Base-by-base conservation (phyloP, 345 rosid species). In the Eucalyptus sp. region DNA sequence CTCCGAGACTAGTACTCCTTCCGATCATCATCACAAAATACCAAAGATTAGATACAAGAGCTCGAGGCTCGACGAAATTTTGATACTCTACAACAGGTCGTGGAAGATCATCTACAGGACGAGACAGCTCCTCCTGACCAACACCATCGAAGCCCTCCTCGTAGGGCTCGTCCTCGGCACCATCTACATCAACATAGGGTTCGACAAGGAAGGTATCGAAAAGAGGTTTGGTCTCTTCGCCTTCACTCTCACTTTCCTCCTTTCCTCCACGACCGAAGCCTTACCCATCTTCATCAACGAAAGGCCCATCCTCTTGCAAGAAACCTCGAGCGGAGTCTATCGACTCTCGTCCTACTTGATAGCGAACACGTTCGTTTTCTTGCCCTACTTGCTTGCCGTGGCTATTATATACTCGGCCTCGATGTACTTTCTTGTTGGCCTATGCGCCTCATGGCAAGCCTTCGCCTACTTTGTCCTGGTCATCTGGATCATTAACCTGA, bases 151-250 rank as follows among this genome's bases (percentile, higher is more conserved):
- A 88, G 97, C 98, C 2, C 94, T 97, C 41, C 86, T 96, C 29
- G 99, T 97, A n/a, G 99, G 99, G n/a, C 90, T 97, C 41, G 99
- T 97, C 71, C 89, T 97, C 52, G 99, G 98, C 20, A 97, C 98
- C 4, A 97, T 96, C 88, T 97, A 95, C 93, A 93, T 96, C 89
- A 94, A 97, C 89, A 93, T 96, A 8, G 99, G 99, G 64, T 92
- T 88, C 41, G 92, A 92, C 88, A 95, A 94, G 90, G 93, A 92
- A 91, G 99, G 98, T 7, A 96, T 96, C 52, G 94, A 94, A 64
- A 96, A 97, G 86, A 93, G 99, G 90, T 96, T 93, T 51, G 99
- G 99, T 60, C 93, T 97, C 37, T 96, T 97, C 81, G 99, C 99
- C 29, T 97, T 97, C 92, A 96, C 98, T 10, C 98, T 97, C 89